Evolutionary conservation across 257 asterid species (phyloP), one percentile per base, ranked within the genome.

Genomic region (Solanum chaucha): DNA sequence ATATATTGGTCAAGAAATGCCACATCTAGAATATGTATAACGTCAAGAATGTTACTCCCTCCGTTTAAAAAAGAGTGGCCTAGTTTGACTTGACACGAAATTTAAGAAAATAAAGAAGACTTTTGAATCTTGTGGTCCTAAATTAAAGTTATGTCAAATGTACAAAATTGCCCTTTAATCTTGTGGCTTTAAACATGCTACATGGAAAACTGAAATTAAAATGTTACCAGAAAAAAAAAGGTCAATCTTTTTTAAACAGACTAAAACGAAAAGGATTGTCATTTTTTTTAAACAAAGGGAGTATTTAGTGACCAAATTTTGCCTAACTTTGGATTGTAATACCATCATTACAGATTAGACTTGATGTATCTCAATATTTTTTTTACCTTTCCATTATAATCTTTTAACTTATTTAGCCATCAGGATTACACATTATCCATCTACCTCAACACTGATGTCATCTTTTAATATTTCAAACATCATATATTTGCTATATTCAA

Each of bases 401-500:
- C 55, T 46, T n/a, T 35, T 9, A 81, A 80, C 24, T 46, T 46
- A n/a, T 48, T 8, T 81, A 46, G 85, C 44, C 85, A 28, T 46
- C 85, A 46, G 68, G 85, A 48, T 55, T 80, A 48, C 67, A 46
- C 84, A 48, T 17, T 44, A 26, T 78, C 84, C 84, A 78, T 14
- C 84, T 80, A 80, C 40, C 65, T 26, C 84, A 44, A 46, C 36
- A 28, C 26, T 48, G 11, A 46, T 48, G 65, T 48, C 68, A 48
- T 26, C 13, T 8, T 26, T 24, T 26, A 14, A 15, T 78, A 17
- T 30, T 51, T 48, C 68, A 46, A 28, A 15, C 34, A 24, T 80
- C 85, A 46, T 80, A 46, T 80, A 80, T 17, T 46, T 46, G 41
- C 15, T 24, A 5, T 28, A 65, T 10, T 22, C 28, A 46, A 80